These are phyloP conservation scores for Syzygium aqueum DNA, from an alignment of 345 rosid genomes.

Conservation along the genomic window DNA sequence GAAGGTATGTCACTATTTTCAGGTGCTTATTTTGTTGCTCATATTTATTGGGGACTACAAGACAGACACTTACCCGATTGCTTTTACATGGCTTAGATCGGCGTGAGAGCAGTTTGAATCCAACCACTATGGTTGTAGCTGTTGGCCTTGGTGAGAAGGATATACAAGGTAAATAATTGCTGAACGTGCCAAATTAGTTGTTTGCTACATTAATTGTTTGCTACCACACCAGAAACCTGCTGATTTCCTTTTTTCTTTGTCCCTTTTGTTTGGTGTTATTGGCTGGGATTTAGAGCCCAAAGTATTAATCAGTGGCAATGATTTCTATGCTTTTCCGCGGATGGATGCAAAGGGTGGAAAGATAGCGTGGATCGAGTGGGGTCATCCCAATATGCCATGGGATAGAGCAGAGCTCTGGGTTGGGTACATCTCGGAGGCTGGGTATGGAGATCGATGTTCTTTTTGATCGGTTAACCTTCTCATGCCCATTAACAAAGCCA, in stretches of 20 bases:
- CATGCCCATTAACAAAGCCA: not conserved
- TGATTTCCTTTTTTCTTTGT: not conserved
- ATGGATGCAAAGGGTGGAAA: constrained; percentile 56
- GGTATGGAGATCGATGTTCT: constrained; percentile 31
- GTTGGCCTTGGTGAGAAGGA: constrained; percentile 30
- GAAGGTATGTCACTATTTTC: constrained; percentile 47
- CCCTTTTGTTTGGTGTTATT: not conserved
- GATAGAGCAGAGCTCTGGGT: constrained; percentile 92
- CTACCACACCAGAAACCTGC: not conserved
- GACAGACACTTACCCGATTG: not conserved
- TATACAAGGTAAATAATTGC: constrained; percentile 40
- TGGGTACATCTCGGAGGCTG: constrained; percentile 71
- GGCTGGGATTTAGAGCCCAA: constrained; percentile 50
- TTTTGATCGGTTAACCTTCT: not conserved
- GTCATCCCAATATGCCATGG: constrained; percentile 96
- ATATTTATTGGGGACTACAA: not conserved
- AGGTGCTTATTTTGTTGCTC: not conserved
- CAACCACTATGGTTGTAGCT: constrained; percentile 50
- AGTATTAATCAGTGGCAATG: constrained; percentile 60
- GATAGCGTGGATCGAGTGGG: constrained; percentile 92
- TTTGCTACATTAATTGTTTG: not conserved
- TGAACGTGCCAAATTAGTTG: not conserved
- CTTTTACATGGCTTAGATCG: constrained; percentile 40
- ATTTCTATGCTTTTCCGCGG: constrained; percentile 97
- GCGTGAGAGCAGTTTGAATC: constrained; percentile 40